Percentiles rank a stretch among this genome's conserved stretches.
Conservation (phyloP, 257 asterid species). For the Ilex asprella region DNA sequence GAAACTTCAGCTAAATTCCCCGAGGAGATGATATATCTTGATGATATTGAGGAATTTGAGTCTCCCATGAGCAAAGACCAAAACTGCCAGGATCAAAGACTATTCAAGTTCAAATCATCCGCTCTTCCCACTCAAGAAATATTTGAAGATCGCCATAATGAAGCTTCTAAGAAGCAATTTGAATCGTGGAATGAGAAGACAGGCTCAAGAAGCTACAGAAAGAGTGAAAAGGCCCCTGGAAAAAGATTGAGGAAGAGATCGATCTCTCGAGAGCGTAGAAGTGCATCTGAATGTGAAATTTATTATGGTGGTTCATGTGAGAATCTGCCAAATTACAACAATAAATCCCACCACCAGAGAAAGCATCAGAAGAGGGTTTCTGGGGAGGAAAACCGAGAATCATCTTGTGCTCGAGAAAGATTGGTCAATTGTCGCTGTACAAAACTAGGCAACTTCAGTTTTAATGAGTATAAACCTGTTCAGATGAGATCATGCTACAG, state of each 20-base stretch:
- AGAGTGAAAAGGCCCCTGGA: conserved; percentile 10
- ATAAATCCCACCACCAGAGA: conserved; percentile 12
- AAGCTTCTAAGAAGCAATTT: background rate
- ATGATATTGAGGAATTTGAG: conserved; percentile 62
- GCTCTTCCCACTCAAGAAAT: conserved; percentile 5
- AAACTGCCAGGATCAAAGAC: conserved; percentile 48
- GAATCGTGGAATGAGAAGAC: conserved; percentile 4
- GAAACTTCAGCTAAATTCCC: conserved; percentile 25
- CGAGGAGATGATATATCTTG: conserved; percentile 44
- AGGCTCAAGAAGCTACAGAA: conserved; percentile 14
- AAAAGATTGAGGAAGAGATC: conserved; percentile 40
- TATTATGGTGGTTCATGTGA: conserved; percentile 34
- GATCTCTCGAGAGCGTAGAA: conserved; percentile 14
- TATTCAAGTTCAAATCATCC: conserved; percentile 51
- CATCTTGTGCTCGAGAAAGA: conserved; percentile 11
- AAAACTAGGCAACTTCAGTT: conserved; percentile 10
- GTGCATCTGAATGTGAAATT: conserved; percentile 21
- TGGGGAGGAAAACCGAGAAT: conserved; percentile 4
- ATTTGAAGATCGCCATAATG: background rate
- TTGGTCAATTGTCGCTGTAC: conserved; percentile 2
- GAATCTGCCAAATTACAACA: conserved; percentile 15
- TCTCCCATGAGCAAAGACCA: conserved; percentile 30
- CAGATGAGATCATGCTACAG: conserved; percentile 1
- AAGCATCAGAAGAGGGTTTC: conserved; percentile 17
- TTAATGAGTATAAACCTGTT: background rate